Conservation (phyloP, 768 basidiomycete species). For the Xerocomellus dryophilus region DNA sequence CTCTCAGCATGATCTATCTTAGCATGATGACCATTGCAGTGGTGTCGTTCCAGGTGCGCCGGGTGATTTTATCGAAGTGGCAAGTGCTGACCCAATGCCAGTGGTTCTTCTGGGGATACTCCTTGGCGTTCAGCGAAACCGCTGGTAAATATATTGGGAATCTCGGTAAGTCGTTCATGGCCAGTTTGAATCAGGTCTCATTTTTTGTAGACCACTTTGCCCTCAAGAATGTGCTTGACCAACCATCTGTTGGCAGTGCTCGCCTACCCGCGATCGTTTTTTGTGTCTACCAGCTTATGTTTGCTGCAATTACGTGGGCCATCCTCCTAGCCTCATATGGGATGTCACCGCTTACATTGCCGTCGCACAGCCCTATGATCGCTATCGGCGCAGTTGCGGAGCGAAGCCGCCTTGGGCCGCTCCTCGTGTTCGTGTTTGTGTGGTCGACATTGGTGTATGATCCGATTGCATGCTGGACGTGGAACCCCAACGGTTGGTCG, state of each 20-base stretch:
- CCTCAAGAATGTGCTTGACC: slow-evolving; percentile 70
- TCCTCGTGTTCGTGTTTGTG: slow-evolving; percentile 84
- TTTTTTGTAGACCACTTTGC: slow-evolving; percentile 69
- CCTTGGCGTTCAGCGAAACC: slow-evolving; percentile 82
- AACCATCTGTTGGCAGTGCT: slow-evolving; percentile 69
- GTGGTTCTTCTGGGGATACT: slow-evolving; percentile 99
- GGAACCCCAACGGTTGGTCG: slow-evolving; percentile 81
- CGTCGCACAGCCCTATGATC: slow-evolving; percentile 62
- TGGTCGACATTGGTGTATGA: slow-evolving; percentile 92
- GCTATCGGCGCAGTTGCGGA: slow-evolving; percentile 93
- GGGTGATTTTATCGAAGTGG: slow-evolving; percentile 37
- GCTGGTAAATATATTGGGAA: slow-evolving; percentile 79
- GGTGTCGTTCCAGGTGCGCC: slow-evolving; percentile 79
- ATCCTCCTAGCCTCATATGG: neutral
- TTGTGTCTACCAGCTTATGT: slow-evolving; percentile 87
- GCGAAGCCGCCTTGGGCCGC: slow-evolving; percentile 78
- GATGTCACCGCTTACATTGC: slow-evolving; percentile 9
- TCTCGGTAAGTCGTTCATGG: slow-evolving; percentile 51
- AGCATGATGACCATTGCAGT: slow-evolving; percentile 74
- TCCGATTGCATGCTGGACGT: slow-evolving; percentile 95
- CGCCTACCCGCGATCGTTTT: slow-evolving; percentile 75
- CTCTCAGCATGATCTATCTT: slow-evolving; percentile 84
- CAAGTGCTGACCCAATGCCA: slow-evolving; percentile 28
- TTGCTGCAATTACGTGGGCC: slow-evolving; percentile 80
- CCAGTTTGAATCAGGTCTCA: neutral